These are phyloP conservation scores for Pseudisothecium myosuroides DNA, from an alignment of 225 moss, liverwort and hornwort genomes.

Conservation along the genomic window DNA sequence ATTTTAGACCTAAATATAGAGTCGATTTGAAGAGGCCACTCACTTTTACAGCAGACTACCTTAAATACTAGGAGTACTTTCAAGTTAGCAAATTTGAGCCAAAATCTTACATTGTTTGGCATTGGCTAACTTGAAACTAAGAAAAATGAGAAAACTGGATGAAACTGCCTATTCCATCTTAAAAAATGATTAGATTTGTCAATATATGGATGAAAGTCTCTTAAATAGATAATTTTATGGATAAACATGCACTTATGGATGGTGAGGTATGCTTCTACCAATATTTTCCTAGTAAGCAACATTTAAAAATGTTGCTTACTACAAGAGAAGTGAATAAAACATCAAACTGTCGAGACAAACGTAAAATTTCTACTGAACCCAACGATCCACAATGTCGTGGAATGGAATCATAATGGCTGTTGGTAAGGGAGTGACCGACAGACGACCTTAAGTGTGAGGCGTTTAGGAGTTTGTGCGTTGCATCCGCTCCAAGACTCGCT, in stretches of 20 bases:
- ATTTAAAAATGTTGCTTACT: neutral
- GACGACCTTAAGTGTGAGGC: neutral
- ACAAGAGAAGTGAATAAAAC: neutral
- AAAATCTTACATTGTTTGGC: neutral
- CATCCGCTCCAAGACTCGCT: neutral
- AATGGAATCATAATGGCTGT: neutral
- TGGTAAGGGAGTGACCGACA: neutral
- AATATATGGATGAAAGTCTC: neutral
- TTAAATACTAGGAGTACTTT: too few species aligned
- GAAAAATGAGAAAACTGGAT: neutral
- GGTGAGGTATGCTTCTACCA: too few species aligned
- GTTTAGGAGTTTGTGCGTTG: neutral
- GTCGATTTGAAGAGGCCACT: too few species aligned
- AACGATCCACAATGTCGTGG: too few species aligned
- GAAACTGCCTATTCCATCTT: accelerated
- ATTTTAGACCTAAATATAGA: too few species aligned
- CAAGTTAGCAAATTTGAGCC: neutral
- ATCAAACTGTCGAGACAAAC: neutral
- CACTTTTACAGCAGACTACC: too few species aligned
- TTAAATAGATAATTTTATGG: neutral
- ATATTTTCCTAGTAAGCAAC: neutral
- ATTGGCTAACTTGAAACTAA: neutral
- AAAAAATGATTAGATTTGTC: neutral
- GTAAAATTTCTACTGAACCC: neutral
- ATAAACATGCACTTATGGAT: neutral